Evolutionary conservation across 208 protist species (phyloP).

Genomic region (Herpetomonas tarakana): DNA sequence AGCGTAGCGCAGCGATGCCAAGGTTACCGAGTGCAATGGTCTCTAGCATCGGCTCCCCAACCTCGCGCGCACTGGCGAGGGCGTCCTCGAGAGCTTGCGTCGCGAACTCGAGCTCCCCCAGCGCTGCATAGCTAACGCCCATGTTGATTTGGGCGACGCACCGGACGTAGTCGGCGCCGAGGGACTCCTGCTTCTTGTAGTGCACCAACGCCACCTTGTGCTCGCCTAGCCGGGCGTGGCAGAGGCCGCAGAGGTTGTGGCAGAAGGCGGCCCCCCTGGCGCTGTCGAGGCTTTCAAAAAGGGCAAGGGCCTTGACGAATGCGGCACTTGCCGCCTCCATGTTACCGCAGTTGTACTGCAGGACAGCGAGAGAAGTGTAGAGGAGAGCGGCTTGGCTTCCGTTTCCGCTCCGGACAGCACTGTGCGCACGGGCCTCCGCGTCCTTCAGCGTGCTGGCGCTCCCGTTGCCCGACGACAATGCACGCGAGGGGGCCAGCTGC

Average conservation of each 20-base stretch:
- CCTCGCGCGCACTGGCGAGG: slow-evolving; percentile 50
- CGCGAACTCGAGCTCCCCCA: slow-evolving; percentile 81
- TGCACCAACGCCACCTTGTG: slow-evolving; percentile 78
- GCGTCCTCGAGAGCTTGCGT: slow-evolving; percentile 75
- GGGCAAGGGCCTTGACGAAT: slow-evolving; percentile 48
- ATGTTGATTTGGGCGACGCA: slow-evolving; percentile 88
- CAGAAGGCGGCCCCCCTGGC: slow-evolving; percentile 63
- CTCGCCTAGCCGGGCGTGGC: slow-evolving; percentile 60
- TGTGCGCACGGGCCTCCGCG: slow-evolving; percentile 54
- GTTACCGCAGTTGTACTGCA: slow-evolving; percentile 87
- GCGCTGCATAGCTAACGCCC: slow-evolving; percentile 75
- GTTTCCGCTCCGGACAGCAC: slow-evolving; percentile 52
- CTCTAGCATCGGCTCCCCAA: slow-evolving; percentile 62
- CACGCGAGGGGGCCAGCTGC: slow-evolving; percentile 12
- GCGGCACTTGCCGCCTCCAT: slow-evolving; percentile 48
- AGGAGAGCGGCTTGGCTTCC: slow-evolving; percentile 45
- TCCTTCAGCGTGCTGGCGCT: slow-evolving; percentile 36
- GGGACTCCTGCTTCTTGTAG: slow-evolving; percentile 80
- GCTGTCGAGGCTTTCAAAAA: slow-evolving; percentile 57
- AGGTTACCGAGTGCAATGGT: slow-evolving; percentile 84
- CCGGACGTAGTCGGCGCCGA: slow-evolving; percentile 68
- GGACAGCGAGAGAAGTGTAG: slow-evolving; percentile 44
- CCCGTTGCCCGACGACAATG: background rate
- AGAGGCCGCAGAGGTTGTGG: slow-evolving; percentile 86
- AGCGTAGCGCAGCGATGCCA: slow-evolving; percentile 65